Evolutionary conservation across 2,329 filamentous ascomycete species (phyloP).

Genomic region (Nemania sp.): DNA sequence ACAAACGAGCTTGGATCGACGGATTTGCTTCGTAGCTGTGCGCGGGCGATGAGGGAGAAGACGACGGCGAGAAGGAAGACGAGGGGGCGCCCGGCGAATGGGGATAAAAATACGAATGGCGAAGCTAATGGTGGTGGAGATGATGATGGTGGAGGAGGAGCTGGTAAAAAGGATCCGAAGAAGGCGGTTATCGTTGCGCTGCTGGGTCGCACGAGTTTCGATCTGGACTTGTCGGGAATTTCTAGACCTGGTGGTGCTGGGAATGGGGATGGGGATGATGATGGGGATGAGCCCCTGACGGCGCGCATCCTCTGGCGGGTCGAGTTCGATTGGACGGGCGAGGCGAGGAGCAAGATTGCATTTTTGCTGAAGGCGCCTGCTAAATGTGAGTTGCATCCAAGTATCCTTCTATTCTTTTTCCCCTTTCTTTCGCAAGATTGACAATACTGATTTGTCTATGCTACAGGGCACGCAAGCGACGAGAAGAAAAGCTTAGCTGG

Average conservation of each 20-base stretch:
- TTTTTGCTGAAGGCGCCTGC: slow-evolving; percentile 60
- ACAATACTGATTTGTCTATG: neutral
- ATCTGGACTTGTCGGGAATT: slow-evolving; percentile 50
- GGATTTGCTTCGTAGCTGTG: slow-evolving; percentile 40
- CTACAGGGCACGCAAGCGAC: slow-evolving; percentile 63
- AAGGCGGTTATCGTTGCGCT: slow-evolving; percentile 55
- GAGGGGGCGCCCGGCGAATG: slow-evolving; percentile 18
- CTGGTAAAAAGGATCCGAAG: slow-evolving; percentile 12
- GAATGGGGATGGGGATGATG: slow-evolving; percentile 39
- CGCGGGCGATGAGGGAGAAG: slow-evolving; percentile 36
- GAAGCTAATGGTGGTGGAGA: slow-evolving; percentile 21
- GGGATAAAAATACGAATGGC: neutral
- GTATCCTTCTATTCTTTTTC: neutral
- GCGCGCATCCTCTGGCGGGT: slow-evolving; percentile 65
- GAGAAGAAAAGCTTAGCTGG: slow-evolving; percentile 57
- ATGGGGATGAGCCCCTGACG: slow-evolving; percentile 42
- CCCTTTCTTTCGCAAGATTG: no score
- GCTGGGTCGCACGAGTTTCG: slow-evolving; percentile 55
- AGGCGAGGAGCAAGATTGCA: slow-evolving; percentile 62
- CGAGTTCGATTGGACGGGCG: slow-evolving; percentile 72
- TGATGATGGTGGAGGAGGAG: neutral
- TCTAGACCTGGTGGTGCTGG: slow-evolving; percentile 32
- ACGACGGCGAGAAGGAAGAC: slow-evolving; percentile 9
- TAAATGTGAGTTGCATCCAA: slow-evolving; percentile 58
- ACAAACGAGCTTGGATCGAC: slow-evolving; percentile 50